Base-by-base conservation (phyloP, 441 rosid genomes). In the Populus hybrid region DNA sequence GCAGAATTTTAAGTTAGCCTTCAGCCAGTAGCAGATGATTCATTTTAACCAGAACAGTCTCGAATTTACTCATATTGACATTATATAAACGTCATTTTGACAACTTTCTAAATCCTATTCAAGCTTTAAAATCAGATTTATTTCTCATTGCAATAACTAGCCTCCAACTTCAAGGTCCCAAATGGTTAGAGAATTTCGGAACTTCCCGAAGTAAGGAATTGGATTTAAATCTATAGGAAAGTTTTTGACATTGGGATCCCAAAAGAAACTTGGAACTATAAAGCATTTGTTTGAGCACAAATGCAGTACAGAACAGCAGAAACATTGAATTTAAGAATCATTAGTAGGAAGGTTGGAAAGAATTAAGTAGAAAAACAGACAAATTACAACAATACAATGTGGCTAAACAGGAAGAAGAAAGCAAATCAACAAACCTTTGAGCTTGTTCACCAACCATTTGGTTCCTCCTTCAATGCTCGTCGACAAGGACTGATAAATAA, bases 401-500 rank as follows among this genome's bases (percentile, higher is more conserved):
- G 1, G n/a, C 24, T 21, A 40, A 46, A 30, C 16, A 78, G 38
- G 19, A 36, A 11, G 4, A 40, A 5, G 32, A 74, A 36, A 65
- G 79, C 19, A 75, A 59, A 36, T 69, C 6, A 67, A 77, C 81
- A 16, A 76, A 90, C 98, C 98, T 93, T 93, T 93, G 69, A 93
- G 23, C 79, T 92, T 93, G 87, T 89, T 93, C 76, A 93, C 98
- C 83, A 93, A 77, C 98, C 97, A 93, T 80, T 91, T 93, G 69
- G 98, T 83, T 75, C 98, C 97, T 83, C 97, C 97, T 89, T 91
- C 94, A 71, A 91, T 89, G 80, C 97, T 91, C 78, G 75, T 87
- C 8, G 91, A 87, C 76, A 93, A 35, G n/a, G 95, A 92, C 98
- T 93, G 87, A 71, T 79, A 14, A 73, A 75, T 23, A 23, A 67